Percentiles rank a stretch among this genome's conserved stretches.
Evolutionary conservation across 1,284 basidiomycete genomes (phyloP).

Genomic region (Trichosporon sp.): DNA sequence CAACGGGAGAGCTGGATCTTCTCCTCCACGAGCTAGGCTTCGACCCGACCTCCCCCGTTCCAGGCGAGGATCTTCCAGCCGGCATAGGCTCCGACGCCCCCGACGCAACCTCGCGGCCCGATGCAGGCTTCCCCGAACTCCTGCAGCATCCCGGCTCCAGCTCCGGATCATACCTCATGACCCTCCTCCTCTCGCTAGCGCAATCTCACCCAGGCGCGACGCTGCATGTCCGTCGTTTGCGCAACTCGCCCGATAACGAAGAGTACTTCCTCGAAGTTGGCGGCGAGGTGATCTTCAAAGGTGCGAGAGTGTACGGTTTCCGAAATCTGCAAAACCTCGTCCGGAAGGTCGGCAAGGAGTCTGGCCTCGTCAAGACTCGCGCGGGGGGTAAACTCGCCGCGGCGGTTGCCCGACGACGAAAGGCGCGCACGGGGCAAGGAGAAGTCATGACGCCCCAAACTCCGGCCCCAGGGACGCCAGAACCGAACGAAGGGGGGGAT

Average conservation of each 20-base stretch:
- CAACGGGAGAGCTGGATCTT: conserved; percentile 87
- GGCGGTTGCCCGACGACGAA: conserved; percentile 47
- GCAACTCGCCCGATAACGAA: conserved; percentile 58
- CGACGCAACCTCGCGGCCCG: background rate
- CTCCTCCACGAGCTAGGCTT: conserved; percentile 78
- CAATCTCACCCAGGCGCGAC: conserved; percentile 52
- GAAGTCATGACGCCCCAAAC: conserved; percentile 16
- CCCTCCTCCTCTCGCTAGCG: conserved; percentile 57
- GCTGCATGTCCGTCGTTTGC: conserved; percentile 59
- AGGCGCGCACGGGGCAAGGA: conserved; percentile 38
- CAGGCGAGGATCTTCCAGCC: conserved; percentile 50
- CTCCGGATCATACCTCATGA: conserved; percentile 89
- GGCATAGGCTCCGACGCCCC: conserved; percentile 1
- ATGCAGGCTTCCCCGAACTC: conserved; percentile 60
- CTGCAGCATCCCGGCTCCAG: conserved; percentile 74
- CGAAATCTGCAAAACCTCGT: conserved; percentile 96
- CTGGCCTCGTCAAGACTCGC: conserved; percentile 55
- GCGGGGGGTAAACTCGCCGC: conserved; percentile 42
- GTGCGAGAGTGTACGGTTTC: conserved; percentile 95
- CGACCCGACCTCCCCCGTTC: conserved; percentile 61
- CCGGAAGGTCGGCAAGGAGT: conserved; percentile 79
- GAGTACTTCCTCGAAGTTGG: conserved; percentile 57
- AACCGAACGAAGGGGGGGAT: conserved; percentile 17
- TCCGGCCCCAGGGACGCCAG: conserved; percentile 26
- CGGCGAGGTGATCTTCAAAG: conserved; percentile 72